Percentiles rank a stretch among this genome's conserved stretches.
phyloP scores from a whole-genome alignment of 495 filamentous ascomycete genomes.

The Hamigera avellanea region DNA sequence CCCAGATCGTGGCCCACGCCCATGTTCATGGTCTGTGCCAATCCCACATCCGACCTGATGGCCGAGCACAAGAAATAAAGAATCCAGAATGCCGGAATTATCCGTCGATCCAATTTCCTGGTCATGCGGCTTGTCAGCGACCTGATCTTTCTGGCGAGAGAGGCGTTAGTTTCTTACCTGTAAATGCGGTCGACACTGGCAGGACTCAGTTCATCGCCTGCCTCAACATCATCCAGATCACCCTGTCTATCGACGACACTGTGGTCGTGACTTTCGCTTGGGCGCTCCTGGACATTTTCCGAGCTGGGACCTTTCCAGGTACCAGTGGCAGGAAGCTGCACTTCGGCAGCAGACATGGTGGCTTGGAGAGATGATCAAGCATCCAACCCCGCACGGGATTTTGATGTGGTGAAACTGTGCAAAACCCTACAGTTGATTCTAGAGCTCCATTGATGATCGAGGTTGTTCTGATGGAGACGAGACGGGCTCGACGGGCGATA shows the following conservation, averaged over 20 bases:
- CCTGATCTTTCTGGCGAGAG: not conserved
- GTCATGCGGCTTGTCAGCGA: not conserved
- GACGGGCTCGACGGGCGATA: too few relatives aligned
- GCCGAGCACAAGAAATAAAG: conserved; percentile 89
- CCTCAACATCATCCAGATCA: conserved; percentile 11
- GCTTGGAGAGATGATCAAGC: too few relatives aligned
- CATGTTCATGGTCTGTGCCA: conserved; percentile 84
- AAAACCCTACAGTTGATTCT: too few relatives aligned
- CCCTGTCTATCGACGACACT: conserved; percentile 4
- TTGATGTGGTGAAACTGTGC: too few relatives aligned
- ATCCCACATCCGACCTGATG: conserved; percentile 79
- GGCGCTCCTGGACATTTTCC: conserved; percentile 17
- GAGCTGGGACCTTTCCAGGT: conserved; percentile 10
- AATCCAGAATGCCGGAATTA: conserved; percentile 88
- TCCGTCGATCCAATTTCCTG: conserved; percentile 68
- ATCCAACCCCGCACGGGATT: too few relatives aligned
- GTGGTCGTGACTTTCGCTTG: conserved; percentile 5
- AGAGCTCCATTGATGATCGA: too few relatives aligned
- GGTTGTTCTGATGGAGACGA: too few relatives aligned
- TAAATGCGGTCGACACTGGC: conserved; percentile 32
- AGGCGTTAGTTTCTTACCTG: conserved; percentile 19
- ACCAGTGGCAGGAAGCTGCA: conserved; percentile 3
- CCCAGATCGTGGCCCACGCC: conserved; percentile 55
- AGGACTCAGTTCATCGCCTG: conserved; percentile 15
- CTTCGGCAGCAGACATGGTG: not conserved